Percentiles rank a stretch among this genome's conserved stretches.
phyloP scores from a whole-genome alignment of 352 stramenopile genomes.

The Globisporangium cystogenes region DNA sequence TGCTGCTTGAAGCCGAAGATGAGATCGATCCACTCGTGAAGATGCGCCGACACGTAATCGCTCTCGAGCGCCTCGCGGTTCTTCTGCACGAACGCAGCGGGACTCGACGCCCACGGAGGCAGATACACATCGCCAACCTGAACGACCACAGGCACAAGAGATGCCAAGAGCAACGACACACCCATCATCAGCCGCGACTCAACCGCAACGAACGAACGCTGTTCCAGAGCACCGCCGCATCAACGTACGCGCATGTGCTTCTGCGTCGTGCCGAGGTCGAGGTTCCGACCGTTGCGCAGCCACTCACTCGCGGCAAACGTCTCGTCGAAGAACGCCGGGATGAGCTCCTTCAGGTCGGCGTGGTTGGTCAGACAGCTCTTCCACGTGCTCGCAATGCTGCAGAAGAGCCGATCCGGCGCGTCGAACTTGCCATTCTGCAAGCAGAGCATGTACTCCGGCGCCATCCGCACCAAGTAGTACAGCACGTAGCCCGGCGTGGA shows the following conservation, averaged over 20 bases:
- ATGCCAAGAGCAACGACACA: not conserved
- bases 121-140: slow-evolving; percentile 95
- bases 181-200: not conserved
- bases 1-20: slow-evolving; percentile 98
- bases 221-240: slow-evolving; percentile 26
- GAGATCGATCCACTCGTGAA: slow-evolving; percentile 98
- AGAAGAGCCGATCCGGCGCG: slow-evolving; percentile 96
- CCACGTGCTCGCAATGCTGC: slow-evolving; percentile 91
- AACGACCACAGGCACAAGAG: not conserved
- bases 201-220: too few relatives aligned
- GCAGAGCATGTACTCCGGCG: slow-evolving; percentile 94
- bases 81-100: slow-evolving; percentile 85
- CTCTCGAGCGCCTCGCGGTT: slow-evolving; percentile 95
- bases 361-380: slow-evolving; percentile 79
- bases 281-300: slow-evolving; percentile 93
- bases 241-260: slow-evolving; percentile 50
- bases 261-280: slow-evolving; percentile 93
- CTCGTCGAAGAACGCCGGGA: slow-evolving; percentile 96
- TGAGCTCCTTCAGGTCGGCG: slow-evolving; percentile 98
- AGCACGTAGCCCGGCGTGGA: slow-evolving; percentile 94
- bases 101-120: slow-evolving; percentile 89
- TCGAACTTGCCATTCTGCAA: slow-evolving; percentile 99
- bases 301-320: slow-evolving; percentile 82
- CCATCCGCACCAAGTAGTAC: slow-evolving; percentile 96
- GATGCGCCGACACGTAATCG: slow-evolving; percentile 92